Evolutionary conservation across 768 basidiomycete genomes (phyloP).

Genomic region (Termitomyces sp.): DNA sequence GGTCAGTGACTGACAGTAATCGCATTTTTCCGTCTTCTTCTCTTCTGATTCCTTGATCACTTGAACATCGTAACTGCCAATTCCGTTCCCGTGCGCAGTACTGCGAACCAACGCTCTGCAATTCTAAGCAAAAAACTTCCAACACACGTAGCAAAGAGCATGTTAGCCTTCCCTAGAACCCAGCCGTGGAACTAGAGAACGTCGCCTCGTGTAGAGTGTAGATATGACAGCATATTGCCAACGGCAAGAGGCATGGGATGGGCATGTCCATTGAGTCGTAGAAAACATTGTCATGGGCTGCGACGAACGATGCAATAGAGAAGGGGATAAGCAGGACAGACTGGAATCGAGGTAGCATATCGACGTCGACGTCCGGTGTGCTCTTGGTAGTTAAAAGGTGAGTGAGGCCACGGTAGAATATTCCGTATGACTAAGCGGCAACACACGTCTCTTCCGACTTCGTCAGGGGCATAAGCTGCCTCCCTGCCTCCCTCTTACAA

Average conservation of each 20-base stretch:
- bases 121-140: constrained; percentile 74
- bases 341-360: not conserved
- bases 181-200: constrained; percentile 61
- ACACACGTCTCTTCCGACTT: no score
- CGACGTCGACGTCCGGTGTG: not conserved
- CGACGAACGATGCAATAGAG: no score
- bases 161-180: constrained; percentile 60
- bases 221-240: constrained; percentile 52
- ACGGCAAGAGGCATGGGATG: constrained; percentile 42
- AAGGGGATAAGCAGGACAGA: not conserved
- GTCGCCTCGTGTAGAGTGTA: constrained; percentile 67
- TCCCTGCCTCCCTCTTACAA: no score
- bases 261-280: constrained; percentile 45
- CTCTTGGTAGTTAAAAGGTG: not conserved
- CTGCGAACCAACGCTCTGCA: no score
- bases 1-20: not conserved
- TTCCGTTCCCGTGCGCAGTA: constrained; percentile 41
- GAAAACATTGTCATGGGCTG: no score
- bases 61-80: constrained; percentile 44
- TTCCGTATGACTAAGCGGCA: not conserved
- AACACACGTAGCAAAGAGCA: constrained; percentile 73
- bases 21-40: not conserved
- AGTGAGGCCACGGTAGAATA: not conserved
- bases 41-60: not conserved
- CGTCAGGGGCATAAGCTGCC: no score